These are phyloP conservation scores for Leccinum fibrillosum DNA, from an alignment of 768 basidiomycete species.

Conservation along the genomic window DNA sequence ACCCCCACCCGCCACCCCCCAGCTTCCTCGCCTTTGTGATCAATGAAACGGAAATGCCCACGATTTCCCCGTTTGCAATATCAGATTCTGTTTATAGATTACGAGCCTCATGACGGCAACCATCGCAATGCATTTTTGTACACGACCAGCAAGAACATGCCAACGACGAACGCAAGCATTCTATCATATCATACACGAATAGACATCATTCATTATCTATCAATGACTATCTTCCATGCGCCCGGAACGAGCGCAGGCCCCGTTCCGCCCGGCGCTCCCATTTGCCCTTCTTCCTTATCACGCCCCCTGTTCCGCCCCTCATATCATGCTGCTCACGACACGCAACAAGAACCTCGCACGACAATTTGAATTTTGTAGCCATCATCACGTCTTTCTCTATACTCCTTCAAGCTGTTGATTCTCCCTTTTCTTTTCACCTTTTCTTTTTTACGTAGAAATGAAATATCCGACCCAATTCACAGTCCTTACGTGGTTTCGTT, in stretches of 20 bases:
- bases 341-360: constrained; percentile 6
- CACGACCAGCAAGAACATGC: constrained; percentile 14
- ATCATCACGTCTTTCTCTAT: not conserved
- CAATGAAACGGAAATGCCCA: not conserved
- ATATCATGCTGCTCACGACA: constrained; percentile 18
- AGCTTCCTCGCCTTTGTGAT: constrained; percentile 7
- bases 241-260: constrained; percentile 10
- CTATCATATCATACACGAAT: constrained; percentile 8
- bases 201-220: constrained; percentile 17
- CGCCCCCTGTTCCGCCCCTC: constrained; percentile 4
- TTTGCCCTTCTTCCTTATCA: not conserved
- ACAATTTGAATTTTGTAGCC: constrained; percentile 10
- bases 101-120: constrained; percentile 21
- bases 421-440: not conserved
- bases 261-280: not conserved
- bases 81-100: constrained; percentile 13
- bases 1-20: constrained; percentile 3
- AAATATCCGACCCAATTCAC: constrained; percentile 17
- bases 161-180: constrained; percentile 20
- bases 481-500: constrained; percentile 14
- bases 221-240: not conserved
- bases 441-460: not conserved
- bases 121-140: constrained; percentile 25
- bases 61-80: not conserved
- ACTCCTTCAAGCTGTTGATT: not conserved